phyloP scores from a whole-genome alignment of 2,329 filamentous ascomycete species.

The Nemania diffusa region DNA sequence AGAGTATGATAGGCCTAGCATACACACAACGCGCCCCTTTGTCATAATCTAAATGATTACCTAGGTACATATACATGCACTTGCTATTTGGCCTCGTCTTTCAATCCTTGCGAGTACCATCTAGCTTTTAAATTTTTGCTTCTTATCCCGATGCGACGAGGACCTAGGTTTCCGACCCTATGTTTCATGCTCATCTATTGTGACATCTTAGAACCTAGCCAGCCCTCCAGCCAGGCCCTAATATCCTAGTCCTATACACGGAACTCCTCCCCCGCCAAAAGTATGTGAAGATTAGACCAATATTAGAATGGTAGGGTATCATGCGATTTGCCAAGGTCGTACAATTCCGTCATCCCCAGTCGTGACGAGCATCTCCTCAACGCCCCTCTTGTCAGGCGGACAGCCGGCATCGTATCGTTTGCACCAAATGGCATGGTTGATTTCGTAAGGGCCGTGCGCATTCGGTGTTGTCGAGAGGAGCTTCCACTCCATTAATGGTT shows the following conservation, averaged over 20 bases:
- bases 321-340: constrained; percentile 77
- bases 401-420: constrained; percentile 74
- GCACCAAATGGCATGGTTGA: constrained; percentile 94
- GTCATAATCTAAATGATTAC: constrained; percentile 25
- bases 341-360: constrained; percentile 94
- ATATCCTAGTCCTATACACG: background rate
- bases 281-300: background rate
- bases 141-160: constrained; percentile 1
- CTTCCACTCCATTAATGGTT: constrained; percentile 70
- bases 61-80: constrained; percentile 21
- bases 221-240: constrained; percentile 7
- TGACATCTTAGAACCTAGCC: constrained; percentile 18
- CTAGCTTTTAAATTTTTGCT: background rate
- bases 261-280: background rate
- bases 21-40: constrained; percentile 6
- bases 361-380: constrained; percentile 87
- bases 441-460: constrained; percentile 90
- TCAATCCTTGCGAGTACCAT: no score
- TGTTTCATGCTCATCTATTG: constrained; percentile 11
- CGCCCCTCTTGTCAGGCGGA: constrained; percentile 58
- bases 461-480: constrained; percentile 75
- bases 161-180: background rate
- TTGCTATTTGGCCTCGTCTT: background rate
- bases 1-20: constrained; percentile 25
- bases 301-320: background rate